A percentile compares a stretch with the other conserved stretches of the same genome.
phyloP scores from a whole-genome alignment of 2,329 filamentous ascomycete genomes.

The Sporothrix luriei region DNA sequence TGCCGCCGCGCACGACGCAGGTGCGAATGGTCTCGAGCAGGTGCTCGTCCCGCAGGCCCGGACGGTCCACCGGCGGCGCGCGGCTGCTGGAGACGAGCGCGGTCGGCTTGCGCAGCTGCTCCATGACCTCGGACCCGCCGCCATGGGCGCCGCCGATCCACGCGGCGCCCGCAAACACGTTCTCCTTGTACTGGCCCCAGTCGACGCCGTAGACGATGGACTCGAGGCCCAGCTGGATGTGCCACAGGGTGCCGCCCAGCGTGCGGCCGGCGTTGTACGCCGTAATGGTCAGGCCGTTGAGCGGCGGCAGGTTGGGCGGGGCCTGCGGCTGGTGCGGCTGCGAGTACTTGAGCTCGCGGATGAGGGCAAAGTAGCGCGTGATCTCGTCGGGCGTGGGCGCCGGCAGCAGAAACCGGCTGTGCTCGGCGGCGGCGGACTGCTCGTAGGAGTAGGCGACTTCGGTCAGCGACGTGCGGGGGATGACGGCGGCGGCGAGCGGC shows the following conservation, averaged over 20 bases:
- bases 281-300: constrained; percentile 90
- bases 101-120: constrained; percentile 89
- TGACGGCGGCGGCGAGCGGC: constrained; percentile 81
- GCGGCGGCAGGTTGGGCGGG: constrained; percentile 82
- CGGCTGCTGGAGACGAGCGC: constrained; percentile 90
- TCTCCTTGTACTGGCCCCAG: constrained; percentile 97
- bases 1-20: constrained; percentile 79
- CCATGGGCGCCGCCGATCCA: constrained; percentile 76
- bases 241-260: constrained; percentile 96
- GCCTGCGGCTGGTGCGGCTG: constrained; percentile 89
- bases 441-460: constrained; percentile 61
- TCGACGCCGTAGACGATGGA: constrained; percentile 97
- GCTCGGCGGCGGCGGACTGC: constrained; percentile 52
- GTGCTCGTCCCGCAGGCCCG: constrained; percentile 83
- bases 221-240: constrained; percentile 94
- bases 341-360: constrained; percentile 93
- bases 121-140: constrained; percentile 86
- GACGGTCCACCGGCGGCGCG: constrained; percentile 67
- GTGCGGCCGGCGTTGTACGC: constrained; percentile 97
- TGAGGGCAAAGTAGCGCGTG: constrained; percentile 83
- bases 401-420: constrained; percentile 60
- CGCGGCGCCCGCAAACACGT: constrained; percentile 88
- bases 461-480: constrained; percentile 72
- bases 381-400: constrained; percentile 87
- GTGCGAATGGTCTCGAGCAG: constrained; percentile 79